Conservation (phyloP, 129 eudicot species). For the sunflower (Helianthus annuus) region DNA sequence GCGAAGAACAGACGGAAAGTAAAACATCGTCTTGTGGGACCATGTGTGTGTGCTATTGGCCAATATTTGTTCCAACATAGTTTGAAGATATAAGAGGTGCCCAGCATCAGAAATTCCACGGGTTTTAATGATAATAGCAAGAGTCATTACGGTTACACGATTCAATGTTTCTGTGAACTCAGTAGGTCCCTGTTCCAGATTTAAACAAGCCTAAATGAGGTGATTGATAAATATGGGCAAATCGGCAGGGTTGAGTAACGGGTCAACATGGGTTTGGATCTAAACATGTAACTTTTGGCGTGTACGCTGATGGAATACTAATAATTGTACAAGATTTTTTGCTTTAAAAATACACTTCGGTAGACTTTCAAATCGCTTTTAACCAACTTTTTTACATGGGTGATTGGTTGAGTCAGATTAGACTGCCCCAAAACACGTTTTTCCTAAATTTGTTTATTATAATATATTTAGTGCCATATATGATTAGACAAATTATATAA, state of each 20-base stretch:
- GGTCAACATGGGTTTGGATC: not conserved
- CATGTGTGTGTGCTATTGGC: slow-evolving; percentile 85
- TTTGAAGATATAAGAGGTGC: slow-evolving; percentile 76
- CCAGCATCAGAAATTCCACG: slow-evolving; percentile 87
- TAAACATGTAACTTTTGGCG: not conserved
- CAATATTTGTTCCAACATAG: slow-evolving; percentile 84
- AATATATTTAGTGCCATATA: no score
- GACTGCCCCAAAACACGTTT: no score
- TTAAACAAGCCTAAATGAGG: slow-evolving; percentile 8
- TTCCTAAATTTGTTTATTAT: no score
- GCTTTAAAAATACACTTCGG: not conserved
- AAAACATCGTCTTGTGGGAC: slow-evolving; percentile 89
- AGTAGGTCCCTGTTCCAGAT: slow-evolving; percentile 75
- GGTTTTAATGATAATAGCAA: slow-evolving; percentile 76
- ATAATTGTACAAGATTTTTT: not conserved
- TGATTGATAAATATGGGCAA: slow-evolving; percentile 7
- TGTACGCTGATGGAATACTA: not conserved
- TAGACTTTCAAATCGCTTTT: not conserved
- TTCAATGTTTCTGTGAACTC: slow-evolving; percentile 82
- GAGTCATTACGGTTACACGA: slow-evolving; percentile 53
- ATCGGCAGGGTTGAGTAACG: not conserved
- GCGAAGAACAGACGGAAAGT: slow-evolving; percentile 74
- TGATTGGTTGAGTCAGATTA: no score
- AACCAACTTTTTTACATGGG: not conserved
- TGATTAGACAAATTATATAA: not conserved